Percentiles rank a stretch among this genome's conserved stretches.
Evolutionary conservation across 306 rosid genomes (phyloP).

Genomic region (Casuarina cunninghamiana): DNA sequence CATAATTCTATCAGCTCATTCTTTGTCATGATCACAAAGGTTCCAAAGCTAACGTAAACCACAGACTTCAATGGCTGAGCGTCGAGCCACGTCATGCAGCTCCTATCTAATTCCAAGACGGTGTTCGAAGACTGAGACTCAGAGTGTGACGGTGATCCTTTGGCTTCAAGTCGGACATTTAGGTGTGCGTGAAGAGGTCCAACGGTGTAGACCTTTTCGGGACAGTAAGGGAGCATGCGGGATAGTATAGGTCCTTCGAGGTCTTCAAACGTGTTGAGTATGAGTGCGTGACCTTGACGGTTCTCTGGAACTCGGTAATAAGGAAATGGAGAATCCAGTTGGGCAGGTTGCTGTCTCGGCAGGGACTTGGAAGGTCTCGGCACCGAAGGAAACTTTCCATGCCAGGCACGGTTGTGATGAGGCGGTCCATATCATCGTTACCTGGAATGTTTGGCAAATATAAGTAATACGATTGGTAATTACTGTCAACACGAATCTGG

Average conservation of each 20-base stretch:
- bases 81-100: conserved; percentile 48
- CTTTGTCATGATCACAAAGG: conserved; percentile 2
- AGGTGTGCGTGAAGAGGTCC: conserved; percentile 42
- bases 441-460: conserved; percentile 20
- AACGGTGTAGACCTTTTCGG: conserved; percentile 27
- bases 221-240: conserved; percentile 20
- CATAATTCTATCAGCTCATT: conserved; percentile 35
- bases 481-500: too few species aligned
- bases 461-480: too few species aligned
- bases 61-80: conserved; percentile 39
- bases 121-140: not conserved
- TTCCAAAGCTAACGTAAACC: conserved; percentile 51
- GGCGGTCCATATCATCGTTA: conserved; percentile 54
- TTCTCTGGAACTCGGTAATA: conserved; percentile 1
- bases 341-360: not conserved
- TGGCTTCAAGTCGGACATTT: not conserved
- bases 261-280: conserved; percentile 68
- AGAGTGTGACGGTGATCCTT: not conserved
- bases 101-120: conserved; percentile 32
- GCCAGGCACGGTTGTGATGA: conserved; percentile 24
- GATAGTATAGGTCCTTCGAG: conserved; percentile 45
- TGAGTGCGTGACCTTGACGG: conserved; percentile 31
- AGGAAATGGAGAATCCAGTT: not conserved
- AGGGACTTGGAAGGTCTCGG: conserved; percentile 40
- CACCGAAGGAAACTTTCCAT: conserved; percentile 41